Evolutionary conservation across 371 early-diverging fungal genomes (phyloP).

Genomic region (Mucor sp.): DNA sequence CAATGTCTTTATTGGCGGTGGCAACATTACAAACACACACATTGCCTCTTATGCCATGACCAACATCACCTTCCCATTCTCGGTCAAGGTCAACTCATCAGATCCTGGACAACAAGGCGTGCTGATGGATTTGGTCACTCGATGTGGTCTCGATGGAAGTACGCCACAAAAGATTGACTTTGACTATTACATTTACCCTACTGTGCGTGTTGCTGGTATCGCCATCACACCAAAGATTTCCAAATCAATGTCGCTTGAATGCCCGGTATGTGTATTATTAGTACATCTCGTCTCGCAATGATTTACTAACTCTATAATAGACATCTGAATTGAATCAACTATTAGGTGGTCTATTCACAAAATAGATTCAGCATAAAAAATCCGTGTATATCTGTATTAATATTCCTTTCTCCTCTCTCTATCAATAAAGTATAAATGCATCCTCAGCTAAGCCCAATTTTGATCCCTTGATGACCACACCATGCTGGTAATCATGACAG

Average conservation of each 20-base stretch:
- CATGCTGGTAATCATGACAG: not conserved
- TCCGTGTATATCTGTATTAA: not conserved
- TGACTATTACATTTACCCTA: conserved; percentile 53
- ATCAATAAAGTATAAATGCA: not conserved
- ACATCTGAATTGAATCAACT: not conserved
- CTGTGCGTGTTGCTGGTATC: conserved; percentile 46
- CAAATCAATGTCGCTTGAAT: conserved; percentile 33
- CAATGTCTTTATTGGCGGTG: conserved; percentile 51
- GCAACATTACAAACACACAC: conserved; percentile 42
- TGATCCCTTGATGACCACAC: not conserved
- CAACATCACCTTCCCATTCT: conserved; percentile 52
- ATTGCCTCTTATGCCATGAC: conserved; percentile 44
- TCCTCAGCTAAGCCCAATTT: not conserved
- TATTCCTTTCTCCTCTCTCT: not conserved
- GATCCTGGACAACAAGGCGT: conserved; percentile 43
- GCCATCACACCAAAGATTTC: conserved; percentile 44
- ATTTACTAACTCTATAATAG: not conserved
- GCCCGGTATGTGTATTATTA: conserved; percentile 19
- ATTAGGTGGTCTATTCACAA: conserved; percentile 1
- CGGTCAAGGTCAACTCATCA: conserved; percentile 33
- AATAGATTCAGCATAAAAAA: not conserved
- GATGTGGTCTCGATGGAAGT: conserved; percentile 50
- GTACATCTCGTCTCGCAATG: not conserved
- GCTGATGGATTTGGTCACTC: conserved; percentile 44
- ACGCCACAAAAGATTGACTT: conserved; percentile 34